Evolutionary conservation across 495 filamentous ascomycete genomes (phyloP).

Genomic region (Aspergillus olivimuriae): DNA sequence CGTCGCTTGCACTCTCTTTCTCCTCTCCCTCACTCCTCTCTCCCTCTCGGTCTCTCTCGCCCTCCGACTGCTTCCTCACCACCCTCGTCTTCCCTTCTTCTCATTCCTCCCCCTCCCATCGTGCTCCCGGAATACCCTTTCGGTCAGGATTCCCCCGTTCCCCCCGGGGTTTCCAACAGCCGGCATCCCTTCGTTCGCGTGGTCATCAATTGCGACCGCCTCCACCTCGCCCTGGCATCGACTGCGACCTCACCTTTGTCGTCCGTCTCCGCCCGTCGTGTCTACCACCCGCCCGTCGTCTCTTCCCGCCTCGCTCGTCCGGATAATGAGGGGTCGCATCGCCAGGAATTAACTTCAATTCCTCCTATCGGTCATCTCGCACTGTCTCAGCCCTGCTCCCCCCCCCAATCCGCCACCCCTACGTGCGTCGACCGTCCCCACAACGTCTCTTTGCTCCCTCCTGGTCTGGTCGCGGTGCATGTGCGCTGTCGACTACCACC

Average conservation of each 20-base stretch:
- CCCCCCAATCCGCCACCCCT: constrained; percentile 12
- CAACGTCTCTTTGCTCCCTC: constrained; percentile 20
- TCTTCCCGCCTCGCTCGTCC: constrained; percentile 2
- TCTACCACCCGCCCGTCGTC: constrained; percentile 1
- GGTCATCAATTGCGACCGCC: constrained; percentile 15
- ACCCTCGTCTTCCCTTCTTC: not conserved
- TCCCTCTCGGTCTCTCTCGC: not conserved
- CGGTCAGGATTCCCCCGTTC: constrained; percentile 4
- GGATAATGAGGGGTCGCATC: constrained; percentile 28
- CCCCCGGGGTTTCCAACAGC: constrained; percentile 7
- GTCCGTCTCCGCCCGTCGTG: constrained; percentile 3
- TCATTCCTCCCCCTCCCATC: not conserved
- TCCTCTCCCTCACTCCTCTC: not conserved
- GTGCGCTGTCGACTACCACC: constrained; percentile 24
- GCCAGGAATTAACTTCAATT: constrained; percentile 18
- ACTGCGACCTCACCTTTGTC: constrained; percentile 5
- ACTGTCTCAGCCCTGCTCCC: constrained; percentile 13
- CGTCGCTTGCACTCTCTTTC: constrained; percentile 1
- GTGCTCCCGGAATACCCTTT: not conserved
- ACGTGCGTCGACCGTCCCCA: constrained; percentile 25
- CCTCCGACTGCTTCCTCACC: not conserved
- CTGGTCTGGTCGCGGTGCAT: constrained; percentile 27
- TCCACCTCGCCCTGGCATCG: constrained; percentile 7
- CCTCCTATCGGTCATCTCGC: constrained; percentile 14
- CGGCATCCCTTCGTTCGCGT: not conserved